Percentiles rank a stretch among this genome's conserved stretches.
These are phyloP conservation scores for Tetrapisispora namnaoensis DNA, from an alignment of 805 yeast species.

Conservation along the genomic window DNA sequence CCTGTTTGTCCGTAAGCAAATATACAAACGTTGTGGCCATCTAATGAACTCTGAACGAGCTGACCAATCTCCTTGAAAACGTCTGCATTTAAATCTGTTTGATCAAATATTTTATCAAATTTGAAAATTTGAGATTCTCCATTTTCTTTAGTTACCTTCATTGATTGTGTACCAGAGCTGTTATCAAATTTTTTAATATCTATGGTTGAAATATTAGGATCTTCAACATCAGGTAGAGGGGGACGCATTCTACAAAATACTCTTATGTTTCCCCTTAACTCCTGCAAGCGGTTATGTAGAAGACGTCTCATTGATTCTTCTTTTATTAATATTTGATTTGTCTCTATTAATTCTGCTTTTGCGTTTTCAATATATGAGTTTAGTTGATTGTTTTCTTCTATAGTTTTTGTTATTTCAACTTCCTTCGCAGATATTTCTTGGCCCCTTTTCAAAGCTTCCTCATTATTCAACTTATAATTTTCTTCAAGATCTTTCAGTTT, in stretches of 20 bases:
- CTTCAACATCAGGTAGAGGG: slow-evolving; percentile 12
- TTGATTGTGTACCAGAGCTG: slow-evolving; percentile 19
- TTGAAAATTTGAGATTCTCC: slow-evolving; percentile 32
- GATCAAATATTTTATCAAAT: slow-evolving; percentile 72
- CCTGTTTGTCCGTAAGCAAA: slow-evolving; percentile 98
- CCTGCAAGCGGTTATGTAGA: slow-evolving; percentile 70
- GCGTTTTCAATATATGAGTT: slow-evolving; percentile 25
- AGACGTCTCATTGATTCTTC: slow-evolving; percentile 46
- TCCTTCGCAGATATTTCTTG: slow-evolving; percentile 10
- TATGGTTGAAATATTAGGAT: slow-evolving; percentile 25
- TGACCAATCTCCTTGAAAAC: slow-evolving; percentile 83
- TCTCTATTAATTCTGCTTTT: slow-evolving; percentile 20
- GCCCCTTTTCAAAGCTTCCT: slow-evolving; percentile 12
- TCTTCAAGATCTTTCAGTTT: not conserved
- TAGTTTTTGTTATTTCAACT: slow-evolving; percentile 18
- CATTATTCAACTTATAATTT: slow-evolving; percentile 3
- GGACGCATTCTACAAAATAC: slow-evolving; percentile 87
- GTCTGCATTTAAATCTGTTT: slow-evolving; percentile 42
- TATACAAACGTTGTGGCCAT: slow-evolving; percentile 86
- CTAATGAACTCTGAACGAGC: slow-evolving; percentile 73
- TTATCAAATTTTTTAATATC: slow-evolving; percentile 24
- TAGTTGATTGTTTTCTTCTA: slow-evolving; percentile 8
- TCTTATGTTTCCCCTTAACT: slow-evolving; percentile 82
- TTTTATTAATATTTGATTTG: slow-evolving; percentile 32
- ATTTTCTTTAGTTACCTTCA: slow-evolving; percentile 14